Evolutionary conservation across 345 rosid genomes (phyloP).

Genomic region (Salix caprea): DNA sequence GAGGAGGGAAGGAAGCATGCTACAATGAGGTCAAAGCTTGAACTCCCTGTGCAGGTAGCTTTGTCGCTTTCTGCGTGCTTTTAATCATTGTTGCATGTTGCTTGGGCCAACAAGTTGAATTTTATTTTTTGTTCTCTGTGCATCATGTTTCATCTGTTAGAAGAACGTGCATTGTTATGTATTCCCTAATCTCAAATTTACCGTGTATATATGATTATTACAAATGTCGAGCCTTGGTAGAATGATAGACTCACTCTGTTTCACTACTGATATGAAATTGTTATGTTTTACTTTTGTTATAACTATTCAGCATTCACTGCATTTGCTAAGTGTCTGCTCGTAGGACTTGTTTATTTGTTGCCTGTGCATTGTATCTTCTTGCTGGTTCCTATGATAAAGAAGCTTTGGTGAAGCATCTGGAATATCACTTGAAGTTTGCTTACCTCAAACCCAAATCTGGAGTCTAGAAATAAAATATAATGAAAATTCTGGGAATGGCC

Average conservation of each 20-base stretch:
- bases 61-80: neutral
- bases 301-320: neutral
- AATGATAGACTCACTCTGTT: neutral
- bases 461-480: neutral
- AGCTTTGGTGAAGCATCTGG: neutral
- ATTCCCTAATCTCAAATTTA: neutral
- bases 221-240: neutral
- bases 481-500: neutral
- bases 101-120: neutral
- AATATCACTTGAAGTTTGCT: neutral
- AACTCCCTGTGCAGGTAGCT: constrained; percentile 96
- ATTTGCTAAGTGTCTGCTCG: neutral
- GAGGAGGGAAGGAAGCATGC: constrained; percentile 89
- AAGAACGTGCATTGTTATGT: neutral
- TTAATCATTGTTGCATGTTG: neutral
- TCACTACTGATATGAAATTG: neutral
- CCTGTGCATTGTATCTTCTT: neutral
- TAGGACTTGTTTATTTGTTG: neutral
- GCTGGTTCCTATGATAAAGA: neutral
- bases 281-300: neutral
- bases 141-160: neutral
- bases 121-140: neutral
- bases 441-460: neutral
- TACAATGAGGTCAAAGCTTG: constrained; percentile 91
- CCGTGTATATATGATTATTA: neutral